Percentiles rank a stretch among this genome's conserved stretches.
These are phyloP conservation scores for Casaregolazyma suthepensis DNA, from an alignment of 1,139 yeast genomes.

Conservation along the genomic window DNA sequence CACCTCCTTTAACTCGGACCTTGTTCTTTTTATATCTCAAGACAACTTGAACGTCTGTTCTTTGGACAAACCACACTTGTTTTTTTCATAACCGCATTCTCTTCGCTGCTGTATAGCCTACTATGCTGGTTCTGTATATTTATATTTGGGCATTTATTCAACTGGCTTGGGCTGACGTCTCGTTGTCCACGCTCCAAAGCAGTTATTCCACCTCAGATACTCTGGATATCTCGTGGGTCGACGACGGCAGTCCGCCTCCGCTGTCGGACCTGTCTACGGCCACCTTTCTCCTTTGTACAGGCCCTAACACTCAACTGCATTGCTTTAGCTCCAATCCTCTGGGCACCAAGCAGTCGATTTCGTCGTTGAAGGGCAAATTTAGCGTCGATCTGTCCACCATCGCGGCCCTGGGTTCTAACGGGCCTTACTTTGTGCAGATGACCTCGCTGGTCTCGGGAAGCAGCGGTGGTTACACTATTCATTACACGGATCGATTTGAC, in stretches of 20 bases:
- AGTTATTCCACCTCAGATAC: constrained; percentile 46
- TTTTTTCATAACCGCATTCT: neutral
- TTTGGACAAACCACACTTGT: neutral
- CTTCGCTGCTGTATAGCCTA: neutral
- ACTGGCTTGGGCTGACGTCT: constrained; percentile 47
- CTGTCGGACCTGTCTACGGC: constrained; percentile 42
- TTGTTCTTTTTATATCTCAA: neutral
- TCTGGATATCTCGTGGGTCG: constrained; percentile 57
- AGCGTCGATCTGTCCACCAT: constrained; percentile 33
- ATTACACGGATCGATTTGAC: constrained; percentile 62
- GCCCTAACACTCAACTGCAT: constrained; percentile 46
- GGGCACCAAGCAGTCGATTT: constrained; percentile 27
- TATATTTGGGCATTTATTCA: constrained; percentile 1
- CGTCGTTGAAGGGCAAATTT: constrained; percentile 26
- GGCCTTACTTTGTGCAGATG: constrained; percentile 66
- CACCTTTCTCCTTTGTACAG: constrained; percentile 62
- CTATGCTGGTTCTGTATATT: constrained; percentile 1
- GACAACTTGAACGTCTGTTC: neutral
- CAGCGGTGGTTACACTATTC: constrained; percentile 51
- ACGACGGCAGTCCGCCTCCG: constrained; percentile 45
- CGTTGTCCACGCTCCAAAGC: constrained; percentile 47
- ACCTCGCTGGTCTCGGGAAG: constrained; percentile 37
- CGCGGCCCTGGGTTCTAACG: constrained; percentile 47
- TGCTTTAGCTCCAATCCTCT: constrained; percentile 38
- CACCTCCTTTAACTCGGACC: neutral